Evolutionary conservation across 2,329 filamentous ascomycete genomes (phyloP), one percentile per base, ranked within the genome.

Genomic region (Arthrobotrys sinensis): DNA sequence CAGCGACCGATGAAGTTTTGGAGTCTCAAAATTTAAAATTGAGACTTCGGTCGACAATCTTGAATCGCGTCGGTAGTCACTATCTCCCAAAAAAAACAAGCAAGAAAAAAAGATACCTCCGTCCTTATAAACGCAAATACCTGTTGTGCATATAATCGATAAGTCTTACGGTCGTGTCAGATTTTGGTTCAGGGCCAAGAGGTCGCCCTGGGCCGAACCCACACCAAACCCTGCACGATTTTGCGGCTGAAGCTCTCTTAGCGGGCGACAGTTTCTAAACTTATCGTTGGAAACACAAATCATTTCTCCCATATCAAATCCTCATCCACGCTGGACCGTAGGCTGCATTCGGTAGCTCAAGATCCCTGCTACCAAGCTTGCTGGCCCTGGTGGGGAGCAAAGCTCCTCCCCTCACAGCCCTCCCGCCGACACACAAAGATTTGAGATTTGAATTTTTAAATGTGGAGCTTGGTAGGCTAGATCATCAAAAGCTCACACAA

Each of bases 211-310:
- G 57, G 24, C 45, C 52, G 72, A 53, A 62, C 53, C 67, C 62
- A 78, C 50, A 43, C 32, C 34, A 19, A 63, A 43, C 70, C 70
- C 53, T 78, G 75, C 75, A 71, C 52, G 24, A 7, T 72, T 63
- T 70, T 78, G 75, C 75, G 75, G 75, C 75, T 78, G 75, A 78
- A 78, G 66, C 28, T 12, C 34, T 78, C 62, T 72, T 78, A 72
- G 75, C 75, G 67, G 67, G 62, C 67, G 62, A 65, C 62, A 28
- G 75, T 78, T 78, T 78, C 75, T 78, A 78, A 78, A 78, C 75
- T 78, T 78, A 72, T 67, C 67, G 63, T 62, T 62, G 73, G 73
- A 77, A 77, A 77, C 73, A 77, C 73, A 77, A 77, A 77, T 77
- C 73, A 78, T 71, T 66, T 48, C 34, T 65, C 16, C 62, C 67